Conservation (phyloP, 2,329 filamentous ascomycete species). For the Zarea fungicola region DNA sequence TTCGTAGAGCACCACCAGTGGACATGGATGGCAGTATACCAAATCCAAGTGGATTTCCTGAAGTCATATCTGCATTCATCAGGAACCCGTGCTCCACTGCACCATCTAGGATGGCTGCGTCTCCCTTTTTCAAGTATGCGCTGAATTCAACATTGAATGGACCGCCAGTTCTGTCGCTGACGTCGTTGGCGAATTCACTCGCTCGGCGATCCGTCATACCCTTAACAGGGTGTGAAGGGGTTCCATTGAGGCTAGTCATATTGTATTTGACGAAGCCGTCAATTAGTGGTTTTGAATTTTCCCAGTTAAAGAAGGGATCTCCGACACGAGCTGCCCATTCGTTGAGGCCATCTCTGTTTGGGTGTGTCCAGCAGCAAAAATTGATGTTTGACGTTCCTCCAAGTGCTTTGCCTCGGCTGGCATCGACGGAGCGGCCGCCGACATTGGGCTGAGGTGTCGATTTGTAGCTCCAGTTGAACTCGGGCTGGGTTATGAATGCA, state of each 20-base stretch:
- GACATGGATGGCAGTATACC: neutral
- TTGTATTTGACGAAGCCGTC: neutral
- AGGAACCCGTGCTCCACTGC: slow-evolving; percentile 48
- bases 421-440: neutral
- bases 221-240: neutral
- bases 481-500: neutral
- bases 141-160: neutral
- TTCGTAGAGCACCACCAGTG: neutral
- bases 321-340: neutral
- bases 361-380: neutral
- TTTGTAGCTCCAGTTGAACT: neutral
- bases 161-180: neutral
- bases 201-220: neutral
- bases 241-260: neutral
- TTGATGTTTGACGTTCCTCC: neutral
- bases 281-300: neutral
- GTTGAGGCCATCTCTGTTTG: neutral
- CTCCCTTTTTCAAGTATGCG: neutral
- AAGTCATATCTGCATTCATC: neutral
- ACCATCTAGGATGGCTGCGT: neutral
- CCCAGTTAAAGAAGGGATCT: neutral
- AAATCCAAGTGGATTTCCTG: neutral
- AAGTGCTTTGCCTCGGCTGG: neutral
- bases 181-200: neutral
- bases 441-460: neutral